Percentiles rank a stretch among this genome's conserved stretches.
Evolutionary conservation across 768 basidiomycete species (phyloP).

Genomic region (Daedaleopsis nitida): DNA sequence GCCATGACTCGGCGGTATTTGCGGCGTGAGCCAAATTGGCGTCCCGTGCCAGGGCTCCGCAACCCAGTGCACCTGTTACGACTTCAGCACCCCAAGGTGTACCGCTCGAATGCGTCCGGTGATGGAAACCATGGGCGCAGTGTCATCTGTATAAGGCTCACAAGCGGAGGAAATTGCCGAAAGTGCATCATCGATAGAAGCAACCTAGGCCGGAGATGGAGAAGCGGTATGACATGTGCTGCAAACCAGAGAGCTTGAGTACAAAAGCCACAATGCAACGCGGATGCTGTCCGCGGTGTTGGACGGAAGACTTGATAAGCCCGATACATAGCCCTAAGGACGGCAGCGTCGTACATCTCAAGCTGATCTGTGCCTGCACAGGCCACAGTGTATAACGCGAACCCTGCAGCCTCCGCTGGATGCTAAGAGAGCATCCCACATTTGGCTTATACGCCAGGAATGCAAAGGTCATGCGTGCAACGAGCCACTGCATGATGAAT

Average conservation of each 20-base stretch:
- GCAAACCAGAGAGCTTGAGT: not conserved
- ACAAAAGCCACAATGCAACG: not conserved
- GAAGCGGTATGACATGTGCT: not conserved
- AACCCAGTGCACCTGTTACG: not conserved
- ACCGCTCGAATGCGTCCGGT: not conserved
- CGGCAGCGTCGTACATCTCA: no score
- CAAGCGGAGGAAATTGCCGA: not conserved
- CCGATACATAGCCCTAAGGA: not conserved
- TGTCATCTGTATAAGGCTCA: not conserved
- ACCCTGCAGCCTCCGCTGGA: no score
- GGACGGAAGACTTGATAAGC: no score
- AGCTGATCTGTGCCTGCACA: no score
- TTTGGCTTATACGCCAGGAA: no score
- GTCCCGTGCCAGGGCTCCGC: not conserved
- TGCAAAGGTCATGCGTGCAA: no score
- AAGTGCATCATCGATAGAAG: not conserved
- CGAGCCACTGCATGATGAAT: no score
- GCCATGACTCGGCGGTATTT: not conserved
- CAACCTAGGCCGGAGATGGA: not conserved
- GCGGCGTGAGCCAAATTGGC: not conserved
- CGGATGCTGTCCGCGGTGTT: not conserved
- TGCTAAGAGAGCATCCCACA: no score
- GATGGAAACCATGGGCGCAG: not conserved
- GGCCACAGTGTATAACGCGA: no score
- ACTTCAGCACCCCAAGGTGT: not conserved